Percentiles rank a stretch among this genome's conserved stretches.
Conservation (phyloP, 345 rosid genomes). For the Lepidium africanum region DNA sequence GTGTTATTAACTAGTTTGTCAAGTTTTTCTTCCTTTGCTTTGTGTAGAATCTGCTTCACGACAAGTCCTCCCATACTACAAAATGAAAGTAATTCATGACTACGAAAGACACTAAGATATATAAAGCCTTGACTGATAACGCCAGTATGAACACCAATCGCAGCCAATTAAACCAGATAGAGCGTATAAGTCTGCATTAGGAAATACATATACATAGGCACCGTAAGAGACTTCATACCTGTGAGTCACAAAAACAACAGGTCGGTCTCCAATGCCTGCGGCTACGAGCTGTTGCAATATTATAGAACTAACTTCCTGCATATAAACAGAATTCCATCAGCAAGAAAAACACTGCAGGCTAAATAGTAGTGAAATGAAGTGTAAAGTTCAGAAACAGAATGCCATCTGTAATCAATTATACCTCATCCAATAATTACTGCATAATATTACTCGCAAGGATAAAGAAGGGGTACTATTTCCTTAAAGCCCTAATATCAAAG, state of each 20-base stretch:
- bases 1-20: slow-evolving; percentile 79
- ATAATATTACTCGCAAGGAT: background rate
- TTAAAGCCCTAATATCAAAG: background rate
- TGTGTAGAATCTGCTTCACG: slow-evolving; percentile 86
- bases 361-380: background rate
- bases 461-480: background rate
- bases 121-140: background rate
- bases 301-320: slow-evolving; percentile 89
- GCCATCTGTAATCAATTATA: background rate
- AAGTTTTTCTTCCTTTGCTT: slow-evolving; percentile 77
- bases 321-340: slow-evolving; percentile 8
- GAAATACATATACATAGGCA: background rate
- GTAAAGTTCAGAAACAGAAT: background rate
- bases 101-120: background rate
- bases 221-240: slow-evolving; percentile 39
- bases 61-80: slow-evolving; percentile 98
- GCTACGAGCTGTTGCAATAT: slow-evolving; percentile 66
- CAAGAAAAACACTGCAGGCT: background rate
- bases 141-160: background rate
- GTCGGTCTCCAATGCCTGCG: slow-evolving; percentile 91
- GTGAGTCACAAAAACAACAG: slow-evolving; percentile 98
- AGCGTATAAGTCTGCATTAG: background rate
- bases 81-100: background rate
- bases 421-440: background rate
- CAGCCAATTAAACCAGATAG: background rate